These are phyloP conservation scores for Monosporascus ibericus DNA, from an alignment of 2,329 filamentous ascomycete genomes.

Conservation along the genomic window DNA sequence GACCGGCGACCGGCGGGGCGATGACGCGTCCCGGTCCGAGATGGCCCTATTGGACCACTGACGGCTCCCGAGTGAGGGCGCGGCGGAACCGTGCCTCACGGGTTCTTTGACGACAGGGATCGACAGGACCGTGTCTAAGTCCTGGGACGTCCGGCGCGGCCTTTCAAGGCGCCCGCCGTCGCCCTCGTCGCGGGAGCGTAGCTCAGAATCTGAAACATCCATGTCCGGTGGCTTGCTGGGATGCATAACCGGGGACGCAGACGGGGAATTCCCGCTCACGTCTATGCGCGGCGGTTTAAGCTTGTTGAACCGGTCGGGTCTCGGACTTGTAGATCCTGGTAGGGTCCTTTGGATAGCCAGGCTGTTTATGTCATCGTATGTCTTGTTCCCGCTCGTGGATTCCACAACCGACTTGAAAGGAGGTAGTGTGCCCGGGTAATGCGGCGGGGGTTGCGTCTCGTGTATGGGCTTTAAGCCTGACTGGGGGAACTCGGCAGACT, in stretches of 20 bases:
- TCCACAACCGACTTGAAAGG: constrained; percentile 37
- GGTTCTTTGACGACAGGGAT: constrained; percentile 11
- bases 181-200: constrained; percentile 18
- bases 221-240: constrained; percentile 19
- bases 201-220: constrained; percentile 35
- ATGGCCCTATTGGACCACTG: constrained; percentile 54
- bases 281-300: constrained; percentile 46
- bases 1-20: constrained; percentile 35
- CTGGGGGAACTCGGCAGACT: constrained; percentile 30
- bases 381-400: constrained; percentile 11
- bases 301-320: constrained; percentile 39
- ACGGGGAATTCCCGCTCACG: constrained; percentile 35
- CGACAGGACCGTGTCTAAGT: constrained; percentile 27
- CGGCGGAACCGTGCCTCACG: constrained; percentile 4
- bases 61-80: constrained; percentile 11
- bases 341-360: constrained; percentile 8
- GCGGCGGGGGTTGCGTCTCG: constrained; percentile 31
- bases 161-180: constrained; percentile 18
- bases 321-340: constrained; percentile 30
- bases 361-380: constrained; percentile 10
- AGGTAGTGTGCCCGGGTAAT: constrained; percentile 48
- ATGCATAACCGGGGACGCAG: constrained; percentile 23
- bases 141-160: constrained; percentile 28
- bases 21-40: constrained; percentile 33
- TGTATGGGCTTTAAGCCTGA: constrained; percentile 25